Conservation (phyloP, 352 stramenopile species). For the Blastocystis sp. region DNA sequence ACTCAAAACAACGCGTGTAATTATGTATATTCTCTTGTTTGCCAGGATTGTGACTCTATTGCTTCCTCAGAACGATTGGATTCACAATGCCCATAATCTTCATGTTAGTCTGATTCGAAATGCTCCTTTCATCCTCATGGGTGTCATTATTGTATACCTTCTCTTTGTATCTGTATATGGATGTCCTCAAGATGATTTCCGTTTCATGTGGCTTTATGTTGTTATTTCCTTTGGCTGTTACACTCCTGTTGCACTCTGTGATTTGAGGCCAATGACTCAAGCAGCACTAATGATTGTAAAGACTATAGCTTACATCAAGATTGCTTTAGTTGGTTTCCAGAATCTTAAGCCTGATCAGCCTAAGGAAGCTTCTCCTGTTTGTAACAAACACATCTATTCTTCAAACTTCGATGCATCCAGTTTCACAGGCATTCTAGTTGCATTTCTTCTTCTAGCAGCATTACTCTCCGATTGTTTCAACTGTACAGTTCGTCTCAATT, state of each 20-base stretch:
- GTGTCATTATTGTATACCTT: background rate
- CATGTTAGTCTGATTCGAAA: constrained; percentile 1
- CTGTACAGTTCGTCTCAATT: constrained; percentile 27
- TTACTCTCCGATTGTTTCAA: constrained; percentile 28
- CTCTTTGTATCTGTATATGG: background rate
- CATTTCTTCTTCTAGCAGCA: constrained; percentile 22
- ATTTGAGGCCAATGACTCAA: background rate
- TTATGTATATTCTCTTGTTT: background rate
- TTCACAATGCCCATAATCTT: background rate
- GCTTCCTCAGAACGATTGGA: constrained; percentile 44
- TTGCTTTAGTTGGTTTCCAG: background rate
- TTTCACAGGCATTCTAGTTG: constrained; percentile 41
- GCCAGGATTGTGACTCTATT: background rate
- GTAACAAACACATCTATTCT: constrained; percentile 18
- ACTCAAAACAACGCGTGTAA: background rate
- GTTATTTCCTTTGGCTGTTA: background rate
- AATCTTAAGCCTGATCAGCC: background rate
- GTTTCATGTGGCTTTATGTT: constrained; percentile 11
- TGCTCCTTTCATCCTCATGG: background rate
- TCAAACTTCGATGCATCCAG: constrained; percentile 52
- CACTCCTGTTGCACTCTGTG: background rate
- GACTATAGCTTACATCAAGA: background rate
- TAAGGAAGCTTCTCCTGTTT: background rate
- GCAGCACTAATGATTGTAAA: constrained; percentile 27
- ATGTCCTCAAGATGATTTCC: background rate